Conservation (phyloP, 1,284 basidiomycete species). For the Pterulicium gracile region DNA sequence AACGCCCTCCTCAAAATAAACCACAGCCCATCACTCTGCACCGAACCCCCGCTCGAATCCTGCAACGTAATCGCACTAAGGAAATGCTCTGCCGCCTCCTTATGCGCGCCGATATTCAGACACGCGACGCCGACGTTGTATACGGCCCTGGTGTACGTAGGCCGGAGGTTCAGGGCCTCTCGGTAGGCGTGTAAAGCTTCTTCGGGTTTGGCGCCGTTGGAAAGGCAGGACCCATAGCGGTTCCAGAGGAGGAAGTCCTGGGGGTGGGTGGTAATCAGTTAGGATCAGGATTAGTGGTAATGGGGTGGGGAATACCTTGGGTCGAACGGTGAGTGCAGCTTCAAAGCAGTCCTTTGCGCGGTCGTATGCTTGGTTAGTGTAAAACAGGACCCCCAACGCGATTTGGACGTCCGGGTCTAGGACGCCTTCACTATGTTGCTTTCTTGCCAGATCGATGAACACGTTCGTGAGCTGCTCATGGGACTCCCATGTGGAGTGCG, state of each 20-base stretch:
- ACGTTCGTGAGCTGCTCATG: slow-evolving; percentile 76
- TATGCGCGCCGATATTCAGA: slow-evolving; percentile 90
- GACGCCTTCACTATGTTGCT: slow-evolving; percentile 56
- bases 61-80: slow-evolving; percentile 85
- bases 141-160: slow-evolving; percentile 94
- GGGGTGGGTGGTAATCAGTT: slow-evolving; percentile 16
- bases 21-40: slow-evolving; percentile 84
- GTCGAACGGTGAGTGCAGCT: slow-evolving; percentile 69
- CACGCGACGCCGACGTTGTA: slow-evolving; percentile 98
- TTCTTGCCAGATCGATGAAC: slow-evolving; percentile 79
- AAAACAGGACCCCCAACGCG: slow-evolving; percentile 89
- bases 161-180: slow-evolving; percentile 86
- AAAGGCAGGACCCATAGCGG: slow-evolving; percentile 87
- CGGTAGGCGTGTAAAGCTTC: slow-evolving; percentile 93
- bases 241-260: slow-evolving; percentile 97
- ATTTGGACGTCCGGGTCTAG: slow-evolving; percentile 93
- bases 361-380: slow-evolving; percentile 72
- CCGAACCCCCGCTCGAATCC: slow-evolving; percentile 42
- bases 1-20: slow-evolving; percentile 83
- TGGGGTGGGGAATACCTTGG: slow-evolving; percentile 34
- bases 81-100: slow-evolving; percentile 96
- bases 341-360: slow-evolving; percentile 88
- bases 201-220: slow-evolving; percentile 92
- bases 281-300: not conserved
- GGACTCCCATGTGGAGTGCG: slow-evolving; percentile 74